Base-by-base conservation (phyloP, 2,329 filamentous ascomycete species). In the Verticillium longisporum region DNA sequence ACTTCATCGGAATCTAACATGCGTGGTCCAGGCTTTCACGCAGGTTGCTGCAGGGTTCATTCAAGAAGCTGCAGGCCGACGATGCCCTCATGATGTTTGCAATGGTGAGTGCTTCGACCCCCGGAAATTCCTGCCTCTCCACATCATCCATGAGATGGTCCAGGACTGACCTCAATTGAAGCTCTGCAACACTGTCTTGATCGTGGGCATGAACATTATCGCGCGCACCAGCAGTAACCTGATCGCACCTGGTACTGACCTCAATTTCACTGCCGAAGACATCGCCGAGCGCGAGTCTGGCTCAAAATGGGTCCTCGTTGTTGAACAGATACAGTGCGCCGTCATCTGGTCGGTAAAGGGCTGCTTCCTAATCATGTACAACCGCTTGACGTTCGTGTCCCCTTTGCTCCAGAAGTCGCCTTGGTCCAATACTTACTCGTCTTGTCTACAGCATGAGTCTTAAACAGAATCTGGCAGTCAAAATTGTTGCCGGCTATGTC, bases 291-390 rank as follows among this genome's bases (percentile, higher is more conserved):
- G 83, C 57, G 69, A 74, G 0, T 73, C 70, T 41, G 86, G 85
- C 11, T 86, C 83, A 55, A 88, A 88, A 75, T 80, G 85, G 74
- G 84, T 87, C 1, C 75, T 87, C 41, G 80, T 86, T 9, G 81
- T 83, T 2, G 85, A 88, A 65, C 78, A 87, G 71, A 80, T 82
- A 67, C 88, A 89, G 74, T 75, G 87, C 18, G 74, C 85, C 59
- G 79, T 81, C 10, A 82, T 83, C 34, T 87, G 82, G 80, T 71
- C 75, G 0, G 75, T 85, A 64, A 87, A 87, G 68, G 71, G 75
- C 9, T 86, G 83, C 66, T 74, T 87, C 64, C 68, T 87, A 37
- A 71, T 85, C 63, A 79, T 86, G 76, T 86, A 84, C 65, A 74
- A 78, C 64, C 81, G 83, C 55, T 73, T 86, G 62, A 83, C 82